These are phyloP conservation scores for Ramaria sp. DNA, from an alignment of 768 basidiomycete species.

Conservation along the genomic window DNA sequence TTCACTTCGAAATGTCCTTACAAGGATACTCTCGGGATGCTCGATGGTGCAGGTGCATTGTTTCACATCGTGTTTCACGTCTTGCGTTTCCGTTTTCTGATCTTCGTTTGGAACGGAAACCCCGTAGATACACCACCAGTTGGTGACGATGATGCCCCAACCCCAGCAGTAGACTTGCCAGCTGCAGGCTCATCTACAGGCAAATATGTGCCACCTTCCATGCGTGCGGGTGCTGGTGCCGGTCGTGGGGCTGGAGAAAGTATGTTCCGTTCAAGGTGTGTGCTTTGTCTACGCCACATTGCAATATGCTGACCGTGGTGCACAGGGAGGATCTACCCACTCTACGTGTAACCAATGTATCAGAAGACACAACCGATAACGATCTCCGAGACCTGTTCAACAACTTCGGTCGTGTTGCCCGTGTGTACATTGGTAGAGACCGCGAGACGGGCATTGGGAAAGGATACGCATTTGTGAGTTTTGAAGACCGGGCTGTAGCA, in stretches of 20 bases:
- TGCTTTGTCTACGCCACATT: conserved; percentile 16
- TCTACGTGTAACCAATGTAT: conserved; percentile 92
- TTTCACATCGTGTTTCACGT: background rate
- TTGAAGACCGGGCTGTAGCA: conserved; percentile 70
- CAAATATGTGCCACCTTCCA: conserved; percentile 92
- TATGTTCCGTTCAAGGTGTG: conserved; percentile 35
- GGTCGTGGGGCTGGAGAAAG: conserved; percentile 63
- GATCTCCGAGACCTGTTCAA: conserved; percentile 90
- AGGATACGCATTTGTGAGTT: conserved; percentile 96
- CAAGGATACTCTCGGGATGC: conserved; percentile 81
- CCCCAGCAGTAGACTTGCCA: conserved; percentile 23
- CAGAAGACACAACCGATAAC: conserved; percentile 88
- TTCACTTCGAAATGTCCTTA: conserved; percentile 98
- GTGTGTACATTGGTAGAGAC: conserved; percentile 93
- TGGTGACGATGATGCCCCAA: conserved; percentile 27
- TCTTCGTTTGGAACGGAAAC: background rate
- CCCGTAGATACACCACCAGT: conserved; percentile 27
- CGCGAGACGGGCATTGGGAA: conserved; percentile 91
- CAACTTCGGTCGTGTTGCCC: conserved; percentile 70
- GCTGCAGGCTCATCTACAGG: conserved; percentile 38
- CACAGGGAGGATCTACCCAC: conserved; percentile 87
- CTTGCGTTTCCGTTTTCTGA: background rate
- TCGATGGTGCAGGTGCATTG: conserved; percentile 46
- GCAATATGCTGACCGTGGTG: conserved; percentile 24
- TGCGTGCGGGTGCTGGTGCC: conserved; percentile 52